Conservation (phyloP, 441 rosid genomes). For the Codiaeum variegatum region DNA sequence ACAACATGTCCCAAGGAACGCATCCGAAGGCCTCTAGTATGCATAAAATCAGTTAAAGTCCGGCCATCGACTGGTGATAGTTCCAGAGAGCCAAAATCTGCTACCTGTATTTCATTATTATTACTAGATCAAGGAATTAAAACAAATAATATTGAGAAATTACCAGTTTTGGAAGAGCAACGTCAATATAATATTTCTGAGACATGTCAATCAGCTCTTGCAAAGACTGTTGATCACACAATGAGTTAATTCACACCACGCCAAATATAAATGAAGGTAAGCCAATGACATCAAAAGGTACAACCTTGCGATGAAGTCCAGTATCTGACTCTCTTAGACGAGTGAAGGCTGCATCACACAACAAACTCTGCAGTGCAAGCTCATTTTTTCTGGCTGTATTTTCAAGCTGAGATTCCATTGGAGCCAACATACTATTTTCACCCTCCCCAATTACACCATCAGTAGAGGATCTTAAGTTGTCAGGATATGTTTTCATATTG, state of each 20-base stretch:
- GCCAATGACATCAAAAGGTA: constrained; percentile 18
- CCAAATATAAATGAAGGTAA: constrained; percentile 14
- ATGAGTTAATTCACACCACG: constrained; percentile 30
- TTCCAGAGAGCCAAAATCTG: constrained; percentile 68
- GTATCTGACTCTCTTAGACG: constrained; percentile 45
- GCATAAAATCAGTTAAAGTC: constrained; percentile 70
- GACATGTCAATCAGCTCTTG: constrained; percentile 52
- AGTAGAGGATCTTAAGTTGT: constrained; percentile 35
- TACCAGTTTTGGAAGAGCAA: constrained; percentile 74
- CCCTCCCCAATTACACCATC: constrained; percentile 39
- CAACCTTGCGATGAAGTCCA: constrained; percentile 60
- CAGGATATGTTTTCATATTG: constrained; percentile 36
- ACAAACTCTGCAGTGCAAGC: constrained; percentile 39
- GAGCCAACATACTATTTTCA: constrained; percentile 39
- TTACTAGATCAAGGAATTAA: constrained; percentile 19
- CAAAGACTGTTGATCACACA: constrained; percentile 42
- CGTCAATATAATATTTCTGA: constrained; percentile 47
- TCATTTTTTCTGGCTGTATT: constrained; percentile 26
- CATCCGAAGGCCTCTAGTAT: constrained; percentile 65
- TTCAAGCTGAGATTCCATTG: constrained; percentile 43
- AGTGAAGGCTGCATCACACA: constrained; percentile 45
- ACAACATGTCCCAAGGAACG: constrained; percentile 57
- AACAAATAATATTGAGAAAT: constrained; percentile 17
- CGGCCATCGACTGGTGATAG: constrained; percentile 74
- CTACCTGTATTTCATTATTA: constrained; percentile 45